A percentile compares a stretch with the other conserved stretches of the same genome.
Evolutionary conservation across 177 flowering plant genomes (phyloP).

Genomic region (Vitis hybrid): DNA sequence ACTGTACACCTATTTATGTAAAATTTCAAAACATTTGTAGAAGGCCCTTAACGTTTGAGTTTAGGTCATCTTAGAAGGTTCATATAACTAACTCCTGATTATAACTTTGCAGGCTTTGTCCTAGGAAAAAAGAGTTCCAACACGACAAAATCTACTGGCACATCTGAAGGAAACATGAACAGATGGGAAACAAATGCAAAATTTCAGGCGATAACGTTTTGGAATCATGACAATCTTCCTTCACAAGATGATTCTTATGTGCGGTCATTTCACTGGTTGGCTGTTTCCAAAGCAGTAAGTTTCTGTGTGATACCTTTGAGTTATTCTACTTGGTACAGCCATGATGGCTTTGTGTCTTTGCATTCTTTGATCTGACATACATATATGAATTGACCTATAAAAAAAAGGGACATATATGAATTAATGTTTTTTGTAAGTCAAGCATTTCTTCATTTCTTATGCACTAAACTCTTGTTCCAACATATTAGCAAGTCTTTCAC

Average conservation of each 20-base stretch:
- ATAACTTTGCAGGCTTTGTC: slow-evolving; percentile 56
- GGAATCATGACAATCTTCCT: slow-evolving; percentile 90
- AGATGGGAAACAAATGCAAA: slow-evolving; percentile 68
- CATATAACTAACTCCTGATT: background rate
- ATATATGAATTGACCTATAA: too few species aligned
- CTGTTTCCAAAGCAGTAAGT: slow-evolving; percentile 79
- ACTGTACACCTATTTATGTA: too few species aligned
- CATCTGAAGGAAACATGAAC: slow-evolving; percentile 29
- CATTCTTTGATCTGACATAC: too few species aligned
- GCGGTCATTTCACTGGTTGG: slow-evolving; percentile 78
- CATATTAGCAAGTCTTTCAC: too few species aligned
- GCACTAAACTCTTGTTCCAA: too few species aligned
- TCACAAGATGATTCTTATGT: slow-evolving; percentile 66
- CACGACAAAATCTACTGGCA: slow-evolving; percentile 34
- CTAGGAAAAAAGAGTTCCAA: slow-evolving; percentile 51
- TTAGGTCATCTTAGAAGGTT: background rate
- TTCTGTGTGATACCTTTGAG: background rate
- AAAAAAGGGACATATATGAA: too few species aligned
- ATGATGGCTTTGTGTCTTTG: too few species aligned
- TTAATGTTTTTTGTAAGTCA: too few species aligned
- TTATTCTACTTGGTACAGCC: too few species aligned
- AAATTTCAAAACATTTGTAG: background rate
- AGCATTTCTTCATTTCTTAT: too few species aligned
- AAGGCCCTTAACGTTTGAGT: background rate
- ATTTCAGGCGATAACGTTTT: slow-evolving; percentile 58